Evolutionary conservation across 2,329 filamentous ascomycete genomes (phyloP), one percentile per base, ranked within the genome.

Genomic region (Xylaria sp.): DNA sequence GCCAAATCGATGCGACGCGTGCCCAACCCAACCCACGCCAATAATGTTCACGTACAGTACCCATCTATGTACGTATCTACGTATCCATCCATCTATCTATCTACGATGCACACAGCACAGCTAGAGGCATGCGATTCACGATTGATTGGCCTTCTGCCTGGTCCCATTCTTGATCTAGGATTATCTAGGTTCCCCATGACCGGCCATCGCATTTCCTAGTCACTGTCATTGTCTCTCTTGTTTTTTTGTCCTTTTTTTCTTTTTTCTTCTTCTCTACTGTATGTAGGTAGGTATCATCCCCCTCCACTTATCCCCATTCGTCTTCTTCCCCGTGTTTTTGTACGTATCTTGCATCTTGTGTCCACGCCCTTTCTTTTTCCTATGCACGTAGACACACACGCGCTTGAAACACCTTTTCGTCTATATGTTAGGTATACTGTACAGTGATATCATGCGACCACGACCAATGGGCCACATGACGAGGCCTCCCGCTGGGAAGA

Each of bases 401-500:
- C n/a, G 5, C 21, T 35, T 49, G 29, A 48, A 33, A 49, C 44
- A 21, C 44, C n/a, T 35, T 7, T 47, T 47, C 44, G 15, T 35
- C 29, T 23, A 49, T n/a, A n/a, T n/a, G n/a, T n/a, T n/a, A n/a
- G n/a, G n/a, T n/a, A n/a, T n/a, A n/a, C n/a, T n/a, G 17, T 48
- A 49, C 46, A 44, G 37, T 53, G 59, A 58, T 59, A 59, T 62
- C 54, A 59, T 58, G 21, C 27, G 37, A 51, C 35, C 25, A 40
- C 7, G 13, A 44, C 46, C 27, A 15, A 29, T 4, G 29, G 25
- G 23, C 17, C 44, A 55, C 58, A 55, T 54, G 49, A 60, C 56
- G 56, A 63, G 60, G 60, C 60, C 60, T 60, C 60, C 60, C n/a
- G 40, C 33, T 25, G 15, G 40, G 40, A 17, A 25, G 38, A 35